Evolutionary conservation across 139 green algal species (phyloP).

Genomic region (Eudorina sp.): DNA sequence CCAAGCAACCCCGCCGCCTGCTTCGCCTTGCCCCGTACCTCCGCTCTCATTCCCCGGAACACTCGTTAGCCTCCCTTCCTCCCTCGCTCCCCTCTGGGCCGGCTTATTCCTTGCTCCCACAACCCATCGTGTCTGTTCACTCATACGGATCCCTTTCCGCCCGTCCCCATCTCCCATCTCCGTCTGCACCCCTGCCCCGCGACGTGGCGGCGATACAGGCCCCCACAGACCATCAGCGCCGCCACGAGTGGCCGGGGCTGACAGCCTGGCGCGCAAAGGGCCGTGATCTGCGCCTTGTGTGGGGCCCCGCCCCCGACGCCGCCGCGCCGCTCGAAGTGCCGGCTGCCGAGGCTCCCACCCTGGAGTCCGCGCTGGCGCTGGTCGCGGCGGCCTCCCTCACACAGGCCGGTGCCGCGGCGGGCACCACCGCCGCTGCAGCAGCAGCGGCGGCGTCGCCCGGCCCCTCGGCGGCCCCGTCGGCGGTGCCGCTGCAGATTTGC

Average conservation of each 20-base stretch:
- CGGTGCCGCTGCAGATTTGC: not conserved
- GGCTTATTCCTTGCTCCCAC: too few relatives aligned
- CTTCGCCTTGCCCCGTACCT: too few relatives aligned
- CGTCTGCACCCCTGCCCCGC: too few relatives aligned
- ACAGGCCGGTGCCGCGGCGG: not conserved
- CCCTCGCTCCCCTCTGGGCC: too few relatives aligned
- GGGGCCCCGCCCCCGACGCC: not conserved
- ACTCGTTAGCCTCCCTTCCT: too few relatives aligned
- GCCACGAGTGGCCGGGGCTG: constrained; percentile 65
- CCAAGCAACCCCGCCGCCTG: too few relatives aligned
- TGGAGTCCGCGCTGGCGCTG: constrained; percentile 16
- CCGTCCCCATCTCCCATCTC: too few relatives aligned
- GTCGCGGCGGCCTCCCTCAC: not conserved
- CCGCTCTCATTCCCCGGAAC: too few relatives aligned
- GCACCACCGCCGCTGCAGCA: not conserved
- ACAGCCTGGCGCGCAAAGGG: constrained; percentile 46
- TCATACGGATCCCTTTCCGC: too few relatives aligned
- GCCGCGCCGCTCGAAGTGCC: not conserved
- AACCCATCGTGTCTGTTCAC: too few relatives aligned
- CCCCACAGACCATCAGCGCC: too few relatives aligned
- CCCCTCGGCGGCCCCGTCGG: not conserved
- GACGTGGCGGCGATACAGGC: too few relatives aligned
- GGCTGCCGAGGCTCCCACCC: not conserved
- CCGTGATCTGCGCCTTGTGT: constrained; percentile 46
- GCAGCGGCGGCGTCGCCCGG: not conserved